These are phyloP conservation scores for Aspergillus cejpii DNA, from an alignment of 2,329 filamentous ascomycete genomes.

Conservation along the genomic window DNA sequence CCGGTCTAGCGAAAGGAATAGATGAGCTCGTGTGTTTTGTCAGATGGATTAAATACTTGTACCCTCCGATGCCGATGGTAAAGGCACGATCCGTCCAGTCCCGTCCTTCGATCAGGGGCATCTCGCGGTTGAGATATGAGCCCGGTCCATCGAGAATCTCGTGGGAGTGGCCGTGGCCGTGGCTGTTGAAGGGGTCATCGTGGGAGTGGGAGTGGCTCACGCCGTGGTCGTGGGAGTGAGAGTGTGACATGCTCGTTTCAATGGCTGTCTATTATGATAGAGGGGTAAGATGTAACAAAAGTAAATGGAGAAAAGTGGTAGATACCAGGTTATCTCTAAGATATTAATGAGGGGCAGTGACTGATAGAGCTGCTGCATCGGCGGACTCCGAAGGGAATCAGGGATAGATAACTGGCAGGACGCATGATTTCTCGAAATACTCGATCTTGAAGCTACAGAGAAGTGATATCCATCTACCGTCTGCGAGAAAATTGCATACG, in stretches of 20 bases:
- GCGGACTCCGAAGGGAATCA: not conserved
- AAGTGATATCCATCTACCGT: too few species aligned
- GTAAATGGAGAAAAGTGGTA: not conserved
- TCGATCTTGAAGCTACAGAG: too few species aligned
- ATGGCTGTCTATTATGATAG: not conserved
- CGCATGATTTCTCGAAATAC: not conserved
- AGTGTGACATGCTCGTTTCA: constrained; percentile 27
- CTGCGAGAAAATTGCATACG: too few species aligned
- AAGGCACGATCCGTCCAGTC: constrained; percentile 86
- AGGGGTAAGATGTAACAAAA: not conserved
- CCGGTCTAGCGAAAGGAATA: constrained; percentile 55
- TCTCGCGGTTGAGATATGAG: constrained; percentile 80
- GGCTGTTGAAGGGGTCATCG: constrained; percentile 53
- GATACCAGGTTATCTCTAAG: not conserved
- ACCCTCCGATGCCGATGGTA: constrained; percentile 97
- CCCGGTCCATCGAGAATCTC: constrained; percentile 93
- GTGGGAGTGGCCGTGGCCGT: constrained; percentile 87
- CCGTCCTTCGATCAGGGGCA: constrained; percentile 84
- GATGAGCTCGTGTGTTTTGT: not conserved
- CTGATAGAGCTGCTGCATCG: not conserved
- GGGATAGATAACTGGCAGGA: not conserved
- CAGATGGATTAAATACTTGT: constrained; percentile 28
- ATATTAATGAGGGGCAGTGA: not conserved
- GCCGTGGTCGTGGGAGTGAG: constrained; percentile 36
- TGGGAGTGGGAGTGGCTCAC: constrained; percentile 49